A percentile compares a stretch with the other conserved stretches of the same genome.
These are phyloP conservation scores for Gardenia jasminoides DNA, from an alignment of 257 asterid species.

Conservation along the genomic window DNA sequence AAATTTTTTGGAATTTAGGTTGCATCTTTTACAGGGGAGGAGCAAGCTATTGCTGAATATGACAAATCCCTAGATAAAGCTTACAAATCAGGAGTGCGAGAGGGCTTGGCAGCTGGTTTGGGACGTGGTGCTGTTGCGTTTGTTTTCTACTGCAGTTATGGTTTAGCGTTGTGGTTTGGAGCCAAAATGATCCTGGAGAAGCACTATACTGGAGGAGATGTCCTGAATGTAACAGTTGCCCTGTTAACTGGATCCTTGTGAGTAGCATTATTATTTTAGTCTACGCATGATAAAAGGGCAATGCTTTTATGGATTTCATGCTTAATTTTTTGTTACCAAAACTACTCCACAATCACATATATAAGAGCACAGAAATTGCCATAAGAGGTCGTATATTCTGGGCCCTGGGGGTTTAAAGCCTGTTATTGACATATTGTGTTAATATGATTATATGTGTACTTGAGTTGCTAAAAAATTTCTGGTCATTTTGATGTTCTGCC, in stretches of 20 bases:
- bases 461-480: background rate
- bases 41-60: conserved; percentile 43
- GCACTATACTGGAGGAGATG: conserved; percentile 60
- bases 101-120: conserved; percentile 65
- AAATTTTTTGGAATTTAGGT: conserved; percentile 34
- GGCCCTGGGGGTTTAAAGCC: no score
- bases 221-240: conserved; percentile 58
- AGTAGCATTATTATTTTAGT: conserved; percentile 21
- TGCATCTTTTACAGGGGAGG: conserved; percentile 68
- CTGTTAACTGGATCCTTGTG: conserved; percentile 68
- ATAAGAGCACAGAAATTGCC: background rate
- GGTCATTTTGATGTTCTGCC: conserved; percentile 2
- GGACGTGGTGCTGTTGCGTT: conserved; percentile 53
- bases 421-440: no score
- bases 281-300: no score
- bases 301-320: no score
- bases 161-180: conserved; percentile 76
- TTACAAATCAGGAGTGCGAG: conserved; percentile 45
- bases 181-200: conserved; percentile 37
- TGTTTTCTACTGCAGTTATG: conserved; percentile 49
- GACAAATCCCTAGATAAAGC: conserved; percentile 52
- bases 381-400: background rate
- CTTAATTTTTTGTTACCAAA: background rate
- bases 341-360: no score
- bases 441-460: no score